phyloP scores from a whole-genome alignment of 1,139 yeast species.

The Taphrina deformans region DNA sequence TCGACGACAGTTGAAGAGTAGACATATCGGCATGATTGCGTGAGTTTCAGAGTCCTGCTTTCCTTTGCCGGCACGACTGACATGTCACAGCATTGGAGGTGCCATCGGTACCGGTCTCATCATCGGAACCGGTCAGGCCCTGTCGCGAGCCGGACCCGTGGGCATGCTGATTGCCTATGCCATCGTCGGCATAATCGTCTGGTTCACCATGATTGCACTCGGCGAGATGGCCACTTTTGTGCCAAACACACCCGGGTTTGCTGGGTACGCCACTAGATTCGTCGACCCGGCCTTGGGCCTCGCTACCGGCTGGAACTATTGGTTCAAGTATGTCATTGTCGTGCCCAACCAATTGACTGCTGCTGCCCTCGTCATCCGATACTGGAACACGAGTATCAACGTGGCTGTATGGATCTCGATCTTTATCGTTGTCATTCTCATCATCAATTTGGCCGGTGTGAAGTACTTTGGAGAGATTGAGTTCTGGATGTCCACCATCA shows the following conservation, averaged over 20 bases:
- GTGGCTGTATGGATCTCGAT: constrained; percentile 42
- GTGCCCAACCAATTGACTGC: constrained; percentile 48
- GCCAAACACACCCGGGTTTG: constrained; percentile 50
- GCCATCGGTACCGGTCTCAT: constrained; percentile 66
- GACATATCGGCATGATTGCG: constrained; percentile 65
- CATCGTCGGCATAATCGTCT: constrained; percentile 63
- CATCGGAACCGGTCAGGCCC: constrained; percentile 66
- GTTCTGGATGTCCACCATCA: constrained; percentile 63
- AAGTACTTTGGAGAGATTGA: constrained; percentile 63
- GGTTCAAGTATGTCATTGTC: constrained; percentile 63
- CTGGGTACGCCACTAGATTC: constrained; percentile 53
- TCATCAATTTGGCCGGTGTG: constrained; percentile 40
- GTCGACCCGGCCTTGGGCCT: constrained; percentile 86
- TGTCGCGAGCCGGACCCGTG: constrained; percentile 68
- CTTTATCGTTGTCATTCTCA: constrained; percentile 44
- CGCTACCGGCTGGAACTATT: constrained; percentile 75
- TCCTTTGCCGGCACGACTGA: too few species aligned
- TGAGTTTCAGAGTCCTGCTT: not conserved
- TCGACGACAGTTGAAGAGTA: constrained; percentile 56
- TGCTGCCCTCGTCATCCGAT: constrained; percentile 46
- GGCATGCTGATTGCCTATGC: constrained; percentile 63
- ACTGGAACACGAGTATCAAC: constrained; percentile 39
- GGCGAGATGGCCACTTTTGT: constrained; percentile 72
- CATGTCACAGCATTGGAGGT: constrained; percentile 53
- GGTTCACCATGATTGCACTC: constrained; percentile 66